A percentile compares a stretch with the other conserved stretches of the same genome.
Evolutionary conservation across 495 filamentous ascomycete species (phyloP).

Genomic region (Aspergillus incahuasiensis): DNA sequence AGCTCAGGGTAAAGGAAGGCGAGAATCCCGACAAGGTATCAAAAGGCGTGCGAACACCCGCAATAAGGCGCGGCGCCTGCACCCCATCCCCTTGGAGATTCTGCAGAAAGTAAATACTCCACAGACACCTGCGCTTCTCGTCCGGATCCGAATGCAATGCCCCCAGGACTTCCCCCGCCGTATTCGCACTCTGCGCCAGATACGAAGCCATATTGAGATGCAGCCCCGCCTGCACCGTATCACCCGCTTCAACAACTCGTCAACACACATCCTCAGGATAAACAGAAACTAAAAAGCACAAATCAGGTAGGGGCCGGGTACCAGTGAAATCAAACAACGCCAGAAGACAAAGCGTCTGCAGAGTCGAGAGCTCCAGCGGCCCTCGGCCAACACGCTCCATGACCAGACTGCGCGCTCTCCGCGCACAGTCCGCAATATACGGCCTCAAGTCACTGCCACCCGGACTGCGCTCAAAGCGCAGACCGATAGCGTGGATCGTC

Average conservation of each 20-base stretch:
- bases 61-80: slow-evolving; percentile 6
- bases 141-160: slow-evolving; percentile 27
- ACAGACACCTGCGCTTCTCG: slow-evolving; percentile 35
- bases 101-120: slow-evolving; percentile 35
- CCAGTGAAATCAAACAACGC: slow-evolving; percentile 40
- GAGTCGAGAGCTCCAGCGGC: slow-evolving; percentile 35
- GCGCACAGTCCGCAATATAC: slow-evolving; percentile 25
- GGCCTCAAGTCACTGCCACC: slow-evolving; percentile 6
- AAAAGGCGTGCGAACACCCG: slow-evolving; percentile 12
- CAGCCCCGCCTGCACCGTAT: slow-evolving; percentile 34
- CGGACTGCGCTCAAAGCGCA: slow-evolving; percentile 24
- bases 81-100: slow-evolving; percentile 29
- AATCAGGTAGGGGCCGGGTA: slow-evolving; percentile 13
- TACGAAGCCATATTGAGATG: slow-evolving; percentile 33
- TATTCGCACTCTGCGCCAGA: slow-evolving; percentile 30
- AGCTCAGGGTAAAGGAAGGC: slow-evolving; percentile 2
- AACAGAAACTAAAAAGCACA: no score
- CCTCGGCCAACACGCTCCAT: slow-evolving; percentile 32
- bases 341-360: slow-evolving; percentile 39
- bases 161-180: slow-evolving; percentile 17
- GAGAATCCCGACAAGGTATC: slow-evolving; percentile 16
- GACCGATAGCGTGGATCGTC: slow-evolving; percentile 33
- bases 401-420: slow-evolving; percentile 25
- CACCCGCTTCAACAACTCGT: slow-evolving; percentile 25
- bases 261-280: not conserved